Evolutionary conservation across 225 moss, liverwort and hornwort species (phyloP), one percentile per base, ranked within the genome.

Genomic region (Straminergon stramineum): DNA sequence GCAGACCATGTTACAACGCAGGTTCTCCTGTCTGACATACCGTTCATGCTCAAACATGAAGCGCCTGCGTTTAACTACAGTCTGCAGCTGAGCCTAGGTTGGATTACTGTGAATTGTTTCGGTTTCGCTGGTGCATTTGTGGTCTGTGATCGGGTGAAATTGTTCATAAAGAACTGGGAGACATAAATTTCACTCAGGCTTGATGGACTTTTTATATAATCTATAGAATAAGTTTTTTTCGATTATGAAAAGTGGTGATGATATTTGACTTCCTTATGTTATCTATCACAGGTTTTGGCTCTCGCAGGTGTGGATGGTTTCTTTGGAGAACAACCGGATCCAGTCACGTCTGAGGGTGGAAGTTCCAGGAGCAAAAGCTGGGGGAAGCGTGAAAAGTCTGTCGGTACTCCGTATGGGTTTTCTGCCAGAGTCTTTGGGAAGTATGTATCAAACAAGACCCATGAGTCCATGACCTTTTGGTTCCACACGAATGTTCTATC

Each of bases 351-450:
- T 60, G 86, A 92, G 88, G 88, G 43, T 87, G 90, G 60, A 71
- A 75, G 71, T 41, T 86, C 89, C 57, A 91, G 82, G 75, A 67
- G 81, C 48, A 89, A 78, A 83, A 87, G 4, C 86, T 89, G 88
- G 88, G 90, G 65, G 79, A 97, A 95, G 55, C 92, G 79, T 89
- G 96, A 95, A 45, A 95, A 95, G 48, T 91, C 94, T 60, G 68
- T 89, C 24, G 98, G 98, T 80, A 94, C 95, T 57, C 92, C 94
- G 32, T 93, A 93, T 87, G 97, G 97, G 14, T 98, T 98, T 89
- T 95, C 97, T 92, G 96, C 94, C 27, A 95, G 98, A 95, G 90
- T 92, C 75, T 92, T 96, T 84, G 98, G 96, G 92, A 96, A 92
- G 96, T 96, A 94, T 21, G 93, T 91, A 48, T 45, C 48, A n/a